phyloP scores from a whole-genome alignment of 2,329 filamentous ascomycete genomes.

The Myriangium duriaei region DNA sequence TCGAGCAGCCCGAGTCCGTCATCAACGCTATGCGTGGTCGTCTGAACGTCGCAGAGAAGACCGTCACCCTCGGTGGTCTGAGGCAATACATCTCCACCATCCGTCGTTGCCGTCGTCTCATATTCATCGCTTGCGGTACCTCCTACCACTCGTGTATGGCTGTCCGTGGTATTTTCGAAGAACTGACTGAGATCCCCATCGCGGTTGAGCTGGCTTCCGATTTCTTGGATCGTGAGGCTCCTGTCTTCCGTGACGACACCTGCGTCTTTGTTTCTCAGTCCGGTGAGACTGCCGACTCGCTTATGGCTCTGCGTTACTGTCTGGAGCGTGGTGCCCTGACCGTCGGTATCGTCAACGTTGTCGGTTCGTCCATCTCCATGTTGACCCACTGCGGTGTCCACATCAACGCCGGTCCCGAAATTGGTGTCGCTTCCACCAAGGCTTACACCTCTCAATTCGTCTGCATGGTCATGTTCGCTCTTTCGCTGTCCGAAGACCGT shows the following conservation, averaged over 20 bases:
- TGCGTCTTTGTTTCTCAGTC: conserved; percentile 99
- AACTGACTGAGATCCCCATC: conserved; percentile 95
- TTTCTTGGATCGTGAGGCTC: conserved; percentile 91
- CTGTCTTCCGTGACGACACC: conserved; percentile 98
- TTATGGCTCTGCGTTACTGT: conserved; percentile 96
- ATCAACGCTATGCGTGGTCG: conserved; percentile 99
- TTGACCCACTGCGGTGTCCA: conserved; percentile 99
- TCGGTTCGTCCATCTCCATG: conserved; percentile 95
- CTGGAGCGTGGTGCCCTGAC: conserved; percentile 93
- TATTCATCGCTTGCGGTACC: conserved; percentile 97
- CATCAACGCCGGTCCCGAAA: conserved; percentile 97
- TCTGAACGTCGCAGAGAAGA: conserved; percentile 85
- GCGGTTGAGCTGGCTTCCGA: conserved; percentile 94
- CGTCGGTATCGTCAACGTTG: conserved; percentile 96
- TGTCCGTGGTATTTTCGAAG: conserved; percentile 93
- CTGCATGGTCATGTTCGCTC: conserved; percentile 98
- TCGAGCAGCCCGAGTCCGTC: conserved; percentile 98
- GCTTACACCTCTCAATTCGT: conserved; percentile 99
- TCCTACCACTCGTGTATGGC: conserved; percentile 99
- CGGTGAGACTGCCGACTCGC: conserved; percentile 92
- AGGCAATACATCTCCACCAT: conserved; percentile 95
- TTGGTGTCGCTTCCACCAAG: conserved; percentile 98
- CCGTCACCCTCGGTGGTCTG: conserved; percentile 87
- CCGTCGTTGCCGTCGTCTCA: conserved; percentile 89
- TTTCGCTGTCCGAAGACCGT: conserved; percentile 91